A percentile compares a stretch with the other conserved stretches of the same genome.
phyloP scores from a whole-genome alignment of 2,329 filamentous ascomycete genomes.

The Alternaria incomplexa region DNA sequence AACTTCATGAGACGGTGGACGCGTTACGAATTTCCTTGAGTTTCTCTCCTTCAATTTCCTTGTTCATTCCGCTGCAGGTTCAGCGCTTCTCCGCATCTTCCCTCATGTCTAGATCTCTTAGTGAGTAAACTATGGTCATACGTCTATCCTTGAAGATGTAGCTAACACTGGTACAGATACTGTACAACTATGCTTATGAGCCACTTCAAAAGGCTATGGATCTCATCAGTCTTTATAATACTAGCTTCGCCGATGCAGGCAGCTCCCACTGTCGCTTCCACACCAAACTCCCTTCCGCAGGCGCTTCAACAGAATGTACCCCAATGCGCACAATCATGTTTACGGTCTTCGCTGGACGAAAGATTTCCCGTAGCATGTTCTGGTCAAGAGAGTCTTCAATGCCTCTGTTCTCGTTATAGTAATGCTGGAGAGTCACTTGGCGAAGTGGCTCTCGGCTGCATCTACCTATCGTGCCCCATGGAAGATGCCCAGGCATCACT shows the following conservation, averaged over 20 bases:
- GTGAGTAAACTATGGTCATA: conserved; percentile 30
- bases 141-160: conserved; percentile 27
- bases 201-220: conserved; percentile 46
- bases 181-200: conserved; percentile 50
- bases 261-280: conserved; percentile 29
- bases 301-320: conserved; percentile 40
- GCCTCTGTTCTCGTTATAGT: conserved; percentile 50
- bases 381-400: conserved; percentile 36
- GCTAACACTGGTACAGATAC: conserved; percentile 38
- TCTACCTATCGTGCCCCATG: conserved; percentile 42
- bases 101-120: conserved; percentile 44
- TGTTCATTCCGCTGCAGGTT: conserved; percentile 42
- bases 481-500: conserved; percentile 19
- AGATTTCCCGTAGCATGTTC: conserved; percentile 46
- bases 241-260: conserved; percentile 38
- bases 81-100: conserved; percentile 38
- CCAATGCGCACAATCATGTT: conserved; percentile 46
- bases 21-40: conserved; percentile 47
- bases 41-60: conserved; percentile 46
- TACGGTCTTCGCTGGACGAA: conserved; percentile 40
- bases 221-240: conserved; percentile 44
- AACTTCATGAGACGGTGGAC: conserved; percentile 42
- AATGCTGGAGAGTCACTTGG: conserved; percentile 44
- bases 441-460: conserved; percentile 47
- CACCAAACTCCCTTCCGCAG: conserved; percentile 31